Conservation (phyloP, 805 yeast genomes). For the Wickerhamomyces strasburgensis region DNA sequence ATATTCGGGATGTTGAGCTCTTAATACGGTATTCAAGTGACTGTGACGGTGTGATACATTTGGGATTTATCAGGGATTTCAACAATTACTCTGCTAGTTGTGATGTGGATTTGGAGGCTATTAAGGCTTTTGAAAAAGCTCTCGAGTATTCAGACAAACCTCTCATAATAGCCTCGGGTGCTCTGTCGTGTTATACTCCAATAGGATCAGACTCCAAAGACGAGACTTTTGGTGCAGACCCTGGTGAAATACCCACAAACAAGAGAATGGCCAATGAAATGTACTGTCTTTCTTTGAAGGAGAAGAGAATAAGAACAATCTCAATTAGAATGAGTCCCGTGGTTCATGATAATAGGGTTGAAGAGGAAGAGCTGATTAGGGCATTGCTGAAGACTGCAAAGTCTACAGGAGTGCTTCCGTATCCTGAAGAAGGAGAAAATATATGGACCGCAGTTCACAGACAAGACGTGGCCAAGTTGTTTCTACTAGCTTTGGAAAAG, state of each 20-base stretch:
- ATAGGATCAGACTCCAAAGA: slow-evolving; percentile 11
- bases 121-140: slow-evolving; percentile 26
- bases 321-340: slow-evolving; percentile 30
- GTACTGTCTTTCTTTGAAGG: slow-evolving; percentile 13
- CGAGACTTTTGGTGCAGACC: not conserved
- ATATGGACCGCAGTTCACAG: slow-evolving; percentile 31
- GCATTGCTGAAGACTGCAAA: slow-evolving; percentile 27
- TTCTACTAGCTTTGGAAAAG: slow-evolving; percentile 25
- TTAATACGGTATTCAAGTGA: slow-evolving; percentile 26
- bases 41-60: slow-evolving; percentile 34
- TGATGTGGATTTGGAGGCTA: slow-evolving; percentile 26
- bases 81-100: slow-evolving; percentile 13
- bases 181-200: slow-evolving; percentile 7
- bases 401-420: slow-evolving; percentile 28
- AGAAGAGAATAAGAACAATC: slow-evolving; percentile 25
- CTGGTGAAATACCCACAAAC: not conserved
- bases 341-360: slow-evolving; percentile 33
- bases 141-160: slow-evolving; percentile 27
- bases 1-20: slow-evolving; percentile 25
- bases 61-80: slow-evolving; percentile 33
- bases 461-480: slow-evolving; percentile 31
- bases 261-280: slow-evolving; percentile 16
- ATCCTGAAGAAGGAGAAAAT: slow-evolving; percentile 32
- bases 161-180: slow-evolving; percentile 26
- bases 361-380: slow-evolving; percentile 26